Evolutionary conservation across 305 asterid genomes (phyloP), one percentile per base, ranked within the genome.

Genomic region (Andrographis paniculata): DNA sequence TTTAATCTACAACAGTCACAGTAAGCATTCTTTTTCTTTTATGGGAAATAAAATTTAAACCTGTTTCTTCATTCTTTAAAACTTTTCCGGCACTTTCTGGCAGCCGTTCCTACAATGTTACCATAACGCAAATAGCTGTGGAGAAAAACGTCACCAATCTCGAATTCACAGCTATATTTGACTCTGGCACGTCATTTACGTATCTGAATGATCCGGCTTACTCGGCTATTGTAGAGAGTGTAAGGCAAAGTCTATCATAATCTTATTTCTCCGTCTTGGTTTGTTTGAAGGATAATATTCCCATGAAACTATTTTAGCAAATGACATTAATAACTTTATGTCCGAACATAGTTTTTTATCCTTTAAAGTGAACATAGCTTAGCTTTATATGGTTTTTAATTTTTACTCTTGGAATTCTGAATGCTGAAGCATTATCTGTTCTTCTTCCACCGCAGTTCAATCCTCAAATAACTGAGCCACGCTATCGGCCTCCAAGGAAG

Each of bases 171-270:
- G 95, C 79, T 40, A 66, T 87, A 40, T 84, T 92, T 12, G 99
- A 87, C 77, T 73, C 96, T 5, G 95, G 96, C 56, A 87, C 96
- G 45, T 92, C 99, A 15, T 92, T 84, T 50, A 78, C 96, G 9
- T 87, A 81, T 68, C 57, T 92, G 73, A 79, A 70, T 20, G 82
- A 83, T 42, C 95, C 96, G 9, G 80, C 92, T 49, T 86, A 76
- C 73, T 58, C 87, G 3, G 53, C 66, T 54, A 69, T 89, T 48
- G 63, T 67, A 16, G 61, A 73, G 35, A 61, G 64, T 22, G 98
- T 89, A 74, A 80, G 98, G 51, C 41, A n/a, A 27, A 41, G 28
- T 15, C 15, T n/a, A n/a, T n/a, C n/a, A n/a, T n/a, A n/a, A n/a
- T n/a, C n/a, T n/a, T n/a, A n/a, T n/a, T n/a, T n/a, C n/a, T n/a